These are phyloP conservation scores for Dichomitus squalens DNA, from an alignment of 1,284 basidiomycete species.

Conservation along the genomic window DNA sequence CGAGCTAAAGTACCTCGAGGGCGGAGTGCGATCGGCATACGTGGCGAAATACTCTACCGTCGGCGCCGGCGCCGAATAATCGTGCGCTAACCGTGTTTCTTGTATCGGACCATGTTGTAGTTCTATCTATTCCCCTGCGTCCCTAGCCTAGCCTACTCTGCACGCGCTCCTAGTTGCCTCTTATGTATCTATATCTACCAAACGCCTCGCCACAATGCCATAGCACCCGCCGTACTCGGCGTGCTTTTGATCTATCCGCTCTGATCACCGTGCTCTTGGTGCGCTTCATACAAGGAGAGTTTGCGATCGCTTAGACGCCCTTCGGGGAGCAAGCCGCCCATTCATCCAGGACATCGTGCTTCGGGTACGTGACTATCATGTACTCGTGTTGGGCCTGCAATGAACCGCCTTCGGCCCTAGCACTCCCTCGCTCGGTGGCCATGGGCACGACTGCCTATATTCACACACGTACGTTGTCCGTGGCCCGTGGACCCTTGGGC, in stretches of 20 bases:
- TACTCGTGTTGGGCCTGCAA: too few relatives aligned
- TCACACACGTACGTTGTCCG: too few relatives aligned
- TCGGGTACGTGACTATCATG: background rate
- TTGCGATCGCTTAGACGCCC: background rate
- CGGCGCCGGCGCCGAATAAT: constrained; percentile 31
- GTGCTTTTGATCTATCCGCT: too few relatives aligned
- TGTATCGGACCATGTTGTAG: constrained; percentile 24
- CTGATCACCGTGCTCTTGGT: too few relatives aligned
- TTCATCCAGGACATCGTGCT: background rate
- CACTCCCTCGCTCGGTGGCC: background rate
- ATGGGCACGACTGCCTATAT: background rate
- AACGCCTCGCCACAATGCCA: constrained; percentile 19
- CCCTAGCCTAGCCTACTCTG: background rate
- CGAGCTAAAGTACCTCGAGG: constrained; percentile 10
- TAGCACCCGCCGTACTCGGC: constrained; percentile 1
- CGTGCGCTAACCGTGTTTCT: background rate
- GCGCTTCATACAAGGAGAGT: too few relatives aligned
- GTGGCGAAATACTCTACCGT: constrained; percentile 22
- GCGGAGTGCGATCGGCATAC: constrained; percentile 14
- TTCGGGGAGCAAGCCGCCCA: background rate
- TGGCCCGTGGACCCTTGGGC: background rate
- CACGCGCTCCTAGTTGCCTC: constrained; percentile 6
- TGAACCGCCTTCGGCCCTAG: background rate
- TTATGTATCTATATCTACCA: constrained; percentile 24
- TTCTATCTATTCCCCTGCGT: constrained; percentile 24